Evolutionary conservation across 1,139 yeast species (phyloP).

Genomic region (Zygosaccharomyces pseudobailii): DNA sequence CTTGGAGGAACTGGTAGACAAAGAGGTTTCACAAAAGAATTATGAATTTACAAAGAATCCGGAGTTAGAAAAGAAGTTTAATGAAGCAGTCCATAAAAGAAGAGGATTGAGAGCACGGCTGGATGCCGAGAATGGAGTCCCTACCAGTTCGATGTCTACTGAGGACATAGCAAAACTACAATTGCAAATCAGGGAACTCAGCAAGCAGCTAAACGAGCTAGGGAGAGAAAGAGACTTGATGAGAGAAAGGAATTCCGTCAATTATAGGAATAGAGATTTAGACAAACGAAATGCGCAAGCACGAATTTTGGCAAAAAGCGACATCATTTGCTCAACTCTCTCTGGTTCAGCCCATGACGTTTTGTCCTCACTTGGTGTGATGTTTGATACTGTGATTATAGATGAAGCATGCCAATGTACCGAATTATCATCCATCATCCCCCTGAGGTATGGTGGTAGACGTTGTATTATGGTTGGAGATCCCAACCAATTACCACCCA

Average conservation of each 20-base stretch:
- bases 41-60: slow-evolving; percentile 36
- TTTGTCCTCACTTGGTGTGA: slow-evolving; percentile 65
- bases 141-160: slow-evolving; percentile 27
- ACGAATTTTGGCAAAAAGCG: slow-evolving; percentile 68
- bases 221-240: slow-evolving; percentile 75
- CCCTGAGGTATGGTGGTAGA: slow-evolving; percentile 85
- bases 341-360: slow-evolving; percentile 95
- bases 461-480: slow-evolving; percentile 98
- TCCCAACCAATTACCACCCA: slow-evolving; percentile 97
- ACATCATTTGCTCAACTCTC: slow-evolving; percentile 84
- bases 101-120: slow-evolving; percentile 25
- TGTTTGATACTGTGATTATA: slow-evolving; percentile 88
- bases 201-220: slow-evolving; percentile 57
- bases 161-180: slow-evolving; percentile 43
- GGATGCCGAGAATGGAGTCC: slow-evolving; percentile 30
- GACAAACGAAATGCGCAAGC: slow-evolving; percentile 73
- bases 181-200: slow-evolving; percentile 48
- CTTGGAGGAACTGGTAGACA: slow-evolving; percentile 80
- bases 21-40: slow-evolving; percentile 47
- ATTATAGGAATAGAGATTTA: slow-evolving; percentile 69
- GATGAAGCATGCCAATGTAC: slow-evolving; percentile 99
- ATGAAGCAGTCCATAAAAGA: slow-evolving; percentile 26
- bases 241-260: slow-evolving; percentile 65
- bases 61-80: slow-evolving; percentile 30
- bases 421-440: slow-evolving; percentile 87